Percentiles rank a stretch among this genome's conserved stretches.
phyloP scores from a whole-genome alignment of 2,329 filamentous ascomycete genomes.

The Diaporthe humulicola region DNA sequence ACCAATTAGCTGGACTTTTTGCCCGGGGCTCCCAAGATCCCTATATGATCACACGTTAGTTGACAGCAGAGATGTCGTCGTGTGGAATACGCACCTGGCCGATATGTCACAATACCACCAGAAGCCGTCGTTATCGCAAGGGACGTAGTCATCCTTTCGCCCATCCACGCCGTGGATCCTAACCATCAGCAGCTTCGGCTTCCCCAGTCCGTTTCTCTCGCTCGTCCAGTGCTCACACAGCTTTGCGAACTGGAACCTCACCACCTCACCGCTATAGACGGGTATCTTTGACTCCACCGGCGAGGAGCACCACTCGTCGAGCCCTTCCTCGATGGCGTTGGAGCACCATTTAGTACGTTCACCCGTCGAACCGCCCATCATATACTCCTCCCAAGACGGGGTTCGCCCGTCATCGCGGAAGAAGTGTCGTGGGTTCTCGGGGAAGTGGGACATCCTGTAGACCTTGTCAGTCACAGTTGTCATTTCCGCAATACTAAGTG shows the following conservation, averaged over 20 bases:
- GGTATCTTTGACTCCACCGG: constrained; percentile 73
- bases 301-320: constrained; percentile 70
- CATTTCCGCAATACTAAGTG: background rate
- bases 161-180: constrained; percentile 76
- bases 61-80: background rate
- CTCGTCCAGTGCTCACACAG: constrained; percentile 87
- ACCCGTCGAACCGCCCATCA: constrained; percentile 69
- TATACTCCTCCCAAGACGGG: constrained; percentile 86
- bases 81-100: constrained; percentile 49
- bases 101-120: constrained; percentile 87
- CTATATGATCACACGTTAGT: constrained; percentile 39
- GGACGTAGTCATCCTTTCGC: constrained; percentile 74
- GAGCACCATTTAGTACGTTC: constrained; percentile 63
- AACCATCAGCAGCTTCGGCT: constrained; percentile 79
- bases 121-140: constrained; percentile 82
- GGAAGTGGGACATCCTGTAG: constrained; percentile 75
- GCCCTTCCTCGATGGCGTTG: constrained; percentile 62
- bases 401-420: constrained; percentile 79
- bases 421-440: constrained; percentile 75
- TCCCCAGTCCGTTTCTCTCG: constrained; percentile 75
- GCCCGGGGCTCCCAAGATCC: constrained; percentile 77
- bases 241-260: constrained; percentile 86
- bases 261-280: constrained; percentile 64
- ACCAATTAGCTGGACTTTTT: constrained; percentile 75
- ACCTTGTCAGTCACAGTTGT: background rate